Conservation (phyloP, 1,284 basidiomycete genomes). For the Hypsizygus ulmarius region DNA sequence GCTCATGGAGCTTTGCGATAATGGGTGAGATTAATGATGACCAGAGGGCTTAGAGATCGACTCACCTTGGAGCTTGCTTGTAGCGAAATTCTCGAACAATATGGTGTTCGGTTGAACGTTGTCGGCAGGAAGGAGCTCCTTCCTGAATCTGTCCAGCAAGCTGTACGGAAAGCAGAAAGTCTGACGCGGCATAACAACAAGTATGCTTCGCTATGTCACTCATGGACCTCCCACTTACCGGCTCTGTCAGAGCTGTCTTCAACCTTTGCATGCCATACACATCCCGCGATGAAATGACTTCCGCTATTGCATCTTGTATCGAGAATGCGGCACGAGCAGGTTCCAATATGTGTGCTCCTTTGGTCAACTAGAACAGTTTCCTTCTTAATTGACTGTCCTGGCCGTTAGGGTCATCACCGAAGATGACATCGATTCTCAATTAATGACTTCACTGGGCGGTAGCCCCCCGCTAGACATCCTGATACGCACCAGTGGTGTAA, state of each 20-base stretch:
- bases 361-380: conserved; percentile 6
- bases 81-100: conserved; percentile 75
- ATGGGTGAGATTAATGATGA: conserved; percentile 59
- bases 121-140: conserved; percentile 80
- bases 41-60: conserved; percentile 1
- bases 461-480: conserved; percentile 89
- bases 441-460: conserved; percentile 65
- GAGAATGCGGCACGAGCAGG: conserved; percentile 42
- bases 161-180: conserved; percentile 73
- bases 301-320: conserved; percentile 65
- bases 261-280: conserved; percentile 97
- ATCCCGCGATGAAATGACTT: conserved; percentile 88
- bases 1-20: conserved; percentile 76
- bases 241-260: conserved; percentile 68
- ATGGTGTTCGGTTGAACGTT: conserved; percentile 85
- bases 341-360: conserved; percentile 30
- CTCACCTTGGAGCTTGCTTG: not conserved
- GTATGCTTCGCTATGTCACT: conserved; percentile 38
- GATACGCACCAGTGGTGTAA: conserved; percentile 90
- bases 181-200: conserved; percentile 75
- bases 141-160: conserved; percentile 70
- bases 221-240: conserved; percentile 4
- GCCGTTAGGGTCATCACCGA: conserved; percentile 53
- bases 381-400: not conserved
- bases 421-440: conserved; percentile 58